phyloP scores from a whole-genome alignment of 2,329 filamentous ascomycete species.

The Leptographium procerum region DNA sequence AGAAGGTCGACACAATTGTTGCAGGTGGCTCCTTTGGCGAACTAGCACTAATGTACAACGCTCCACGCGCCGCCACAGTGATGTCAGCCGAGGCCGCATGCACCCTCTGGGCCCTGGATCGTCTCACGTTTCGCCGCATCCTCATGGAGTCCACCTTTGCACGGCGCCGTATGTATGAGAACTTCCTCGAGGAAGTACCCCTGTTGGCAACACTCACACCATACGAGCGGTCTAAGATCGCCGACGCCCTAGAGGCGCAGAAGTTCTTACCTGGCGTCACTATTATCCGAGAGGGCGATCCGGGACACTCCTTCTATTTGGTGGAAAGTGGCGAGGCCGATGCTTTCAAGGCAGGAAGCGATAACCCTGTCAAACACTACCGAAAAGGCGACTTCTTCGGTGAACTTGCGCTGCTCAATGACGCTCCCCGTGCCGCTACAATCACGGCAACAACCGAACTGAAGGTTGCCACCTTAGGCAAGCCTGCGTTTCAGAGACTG shows the following conservation, averaged over 20 bases:
- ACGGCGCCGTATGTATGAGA: slow-evolving; percentile 91
- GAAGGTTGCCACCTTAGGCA: slow-evolving; percentile 85
- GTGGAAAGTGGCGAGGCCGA: slow-evolving; percentile 80
- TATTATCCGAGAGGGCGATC: slow-evolving; percentile 87
- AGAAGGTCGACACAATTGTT: slow-evolving; percentile 69
- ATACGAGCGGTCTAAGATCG: slow-evolving; percentile 95
- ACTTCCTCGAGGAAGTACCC: slow-evolving; percentile 87
- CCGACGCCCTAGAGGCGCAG: slow-evolving; percentile 84
- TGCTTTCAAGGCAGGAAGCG: slow-evolving; percentile 66
- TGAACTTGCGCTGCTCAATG: slow-evolving; percentile 84
- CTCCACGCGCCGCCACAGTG: slow-evolving; percentile 88
- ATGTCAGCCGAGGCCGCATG: slow-evolving; percentile 68
- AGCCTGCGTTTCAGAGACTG: slow-evolving; percentile 88
- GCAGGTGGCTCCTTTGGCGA: slow-evolving; percentile 93
- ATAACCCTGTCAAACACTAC: slow-evolving; percentile 67
- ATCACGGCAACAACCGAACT: slow-evolving; percentile 75
- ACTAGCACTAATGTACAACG: slow-evolving; percentile 96
- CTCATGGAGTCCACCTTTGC: slow-evolving; percentile 98
- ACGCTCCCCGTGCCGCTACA: slow-evolving; percentile 84
- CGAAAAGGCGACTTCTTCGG: slow-evolving; percentile 94
- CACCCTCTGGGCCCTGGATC: slow-evolving; percentile 88
- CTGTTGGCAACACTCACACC: slow-evolving; percentile 71
- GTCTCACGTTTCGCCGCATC: slow-evolving; percentile 92
- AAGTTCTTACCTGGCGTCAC: slow-evolving; percentile 70
- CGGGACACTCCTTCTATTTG: slow-evolving; percentile 83